Evolutionary conservation across 2,329 filamentous ascomycete genomes (phyloP), one percentile per base, ranked within the genome.

Genomic region (Eutypella sp.): DNA sequence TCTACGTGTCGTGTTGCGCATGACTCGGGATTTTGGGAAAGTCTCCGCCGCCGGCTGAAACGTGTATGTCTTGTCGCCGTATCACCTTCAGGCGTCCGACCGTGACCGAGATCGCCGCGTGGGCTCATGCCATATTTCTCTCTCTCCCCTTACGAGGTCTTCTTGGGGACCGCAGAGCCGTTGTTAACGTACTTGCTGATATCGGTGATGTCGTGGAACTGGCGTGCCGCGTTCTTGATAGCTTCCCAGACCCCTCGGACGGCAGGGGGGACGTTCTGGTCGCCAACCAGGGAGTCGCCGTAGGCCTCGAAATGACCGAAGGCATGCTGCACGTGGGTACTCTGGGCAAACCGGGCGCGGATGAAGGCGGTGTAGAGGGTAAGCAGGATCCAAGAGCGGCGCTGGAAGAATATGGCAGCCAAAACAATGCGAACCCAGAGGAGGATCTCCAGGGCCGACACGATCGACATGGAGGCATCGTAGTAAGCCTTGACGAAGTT

Each of bases 401-500:
- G 89, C 72, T 85, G 83, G 81, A 97, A 97, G 57, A 95, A 75
- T 52, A 97, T 71, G 51, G 89, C 89, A 25, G 88, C 85, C 45
- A 90, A 70, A 41, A 95, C 63, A 45, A 99, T 73, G 61, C 93
- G 89, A 68, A 87, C 73, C 84, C 91, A 95, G 49, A 97, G 82
- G 34, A 80, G 71, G 56, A 97, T 89, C 74, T 99, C 93, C 48
- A 99, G 87, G 40, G 77, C 74, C 31, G 92, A 87, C 25, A 99
- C 93, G 50, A 97, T 75, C 47, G 87, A 88, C 93, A 99, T 99
- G 69, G 89, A 95, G 50, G 81, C 73, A 67, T 99, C 93, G 66
- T 99, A 99, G 80, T 97, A 96, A 66, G 90, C 82, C 82, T 97
- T 97, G 67, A 99, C 90, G 62, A 99, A 99, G 60, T 78, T 79